Conservation (phyloP, 2,329 filamentous ascomycete genomes). For the Verruconis gallopava region DNA sequence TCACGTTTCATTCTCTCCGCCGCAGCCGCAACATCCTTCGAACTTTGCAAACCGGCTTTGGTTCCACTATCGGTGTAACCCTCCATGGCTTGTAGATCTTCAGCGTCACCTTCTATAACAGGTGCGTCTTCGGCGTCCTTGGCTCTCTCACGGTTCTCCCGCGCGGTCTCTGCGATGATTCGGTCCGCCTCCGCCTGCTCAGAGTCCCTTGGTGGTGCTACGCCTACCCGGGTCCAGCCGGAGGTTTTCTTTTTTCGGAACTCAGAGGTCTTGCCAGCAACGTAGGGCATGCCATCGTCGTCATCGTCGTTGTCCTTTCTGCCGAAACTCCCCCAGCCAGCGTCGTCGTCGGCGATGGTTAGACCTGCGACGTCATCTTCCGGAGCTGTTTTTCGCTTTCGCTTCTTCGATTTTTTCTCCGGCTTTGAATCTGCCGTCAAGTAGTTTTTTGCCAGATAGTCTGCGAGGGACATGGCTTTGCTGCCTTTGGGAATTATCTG, state of each 20-base stretch:
- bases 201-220: conserved; percentile 34
- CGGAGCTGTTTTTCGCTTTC: conserved; percentile 32
- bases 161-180: conserved; percentile 60
- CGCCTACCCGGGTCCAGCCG: conserved; percentile 61
- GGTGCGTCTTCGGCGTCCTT: conserved; percentile 32
- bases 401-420: conserved; percentile 39
- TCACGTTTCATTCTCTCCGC: conserved; percentile 47
- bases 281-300: conserved; percentile 39
- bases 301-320: conserved; percentile 39
- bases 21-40: conserved; percentile 51
- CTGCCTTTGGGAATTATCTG: too few relatives aligned
- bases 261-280: conserved; percentile 26
- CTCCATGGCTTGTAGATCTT: conserved; percentile 9
- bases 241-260: conserved; percentile 69
- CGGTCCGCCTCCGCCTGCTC: conserved; percentile 60
- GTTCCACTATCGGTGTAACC: conserved; percentile 78
- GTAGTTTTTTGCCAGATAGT: conserved; percentile 86
- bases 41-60: conserved; percentile 75
- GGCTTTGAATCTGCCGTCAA: conserved; percentile 49
- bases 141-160: conserved; percentile 46
- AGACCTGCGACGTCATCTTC: conserved; percentile 27
- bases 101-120: conserved; percentile 17
- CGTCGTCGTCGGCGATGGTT: conserved; percentile 41
- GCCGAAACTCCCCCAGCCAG: conserved; percentile 31
- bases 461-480: conserved; percentile 50